Percentiles rank a stretch among this genome's conserved stretches.
phyloP scores from a whole-genome alignment of 805 yeast genomes.

The Saturnispora dispora region DNA sequence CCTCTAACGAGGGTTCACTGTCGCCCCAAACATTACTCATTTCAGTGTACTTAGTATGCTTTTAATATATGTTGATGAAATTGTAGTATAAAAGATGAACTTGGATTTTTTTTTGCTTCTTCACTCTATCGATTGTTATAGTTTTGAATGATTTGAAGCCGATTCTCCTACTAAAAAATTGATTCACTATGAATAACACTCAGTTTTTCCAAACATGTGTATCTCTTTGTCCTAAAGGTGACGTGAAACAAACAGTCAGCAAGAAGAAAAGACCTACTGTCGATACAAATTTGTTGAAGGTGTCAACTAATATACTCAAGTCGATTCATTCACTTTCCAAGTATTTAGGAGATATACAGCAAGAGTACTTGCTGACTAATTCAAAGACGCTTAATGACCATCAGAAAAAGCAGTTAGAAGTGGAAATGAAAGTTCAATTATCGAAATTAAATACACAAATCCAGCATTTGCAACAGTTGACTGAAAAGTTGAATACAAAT shows the following conservation, averaged over 20 bases:
- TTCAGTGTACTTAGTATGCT: neutral
- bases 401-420: constrained; percentile 23
- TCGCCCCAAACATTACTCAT: constrained; percentile 8
- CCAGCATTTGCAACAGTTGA: constrained; percentile 11
- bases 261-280: neutral
- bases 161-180: no score
- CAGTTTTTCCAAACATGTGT: constrained; percentile 7
- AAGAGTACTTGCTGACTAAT: constrained; percentile 28
- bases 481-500: neutral
- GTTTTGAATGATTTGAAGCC: neutral
- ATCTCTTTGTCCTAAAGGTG: neutral
- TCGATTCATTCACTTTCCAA: constrained; percentile 1
- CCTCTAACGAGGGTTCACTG: neutral
- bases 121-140: neutral
- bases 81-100: neutral
- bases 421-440: constrained; percentile 21
- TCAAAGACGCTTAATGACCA: constrained; percentile 19
- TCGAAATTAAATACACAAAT: constrained; percentile 16
- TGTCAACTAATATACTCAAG: constrained; percentile 1
- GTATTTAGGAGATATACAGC: constrained; percentile 24
- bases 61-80: neutral
- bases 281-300: neutral
- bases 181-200: constrained; percentile 3
- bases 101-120: neutral
- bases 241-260: neutral